Evolutionary conservation across 1,139 yeast species (phyloP).

Genomic region (Protomyces macrosporus): DNA sequence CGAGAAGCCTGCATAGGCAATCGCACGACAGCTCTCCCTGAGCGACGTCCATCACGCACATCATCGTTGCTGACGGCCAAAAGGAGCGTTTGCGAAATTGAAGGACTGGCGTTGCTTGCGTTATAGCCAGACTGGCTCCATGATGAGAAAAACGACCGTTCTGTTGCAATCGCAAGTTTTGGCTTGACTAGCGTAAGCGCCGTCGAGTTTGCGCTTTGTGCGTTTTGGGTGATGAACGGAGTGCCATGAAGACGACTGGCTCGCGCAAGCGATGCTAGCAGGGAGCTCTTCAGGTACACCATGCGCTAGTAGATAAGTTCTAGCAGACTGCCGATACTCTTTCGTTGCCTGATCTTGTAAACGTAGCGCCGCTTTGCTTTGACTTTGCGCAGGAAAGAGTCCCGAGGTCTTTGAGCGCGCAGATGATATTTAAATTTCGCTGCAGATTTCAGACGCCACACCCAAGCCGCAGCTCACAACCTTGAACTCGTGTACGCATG

Average conservation of each 20-base stretch:
- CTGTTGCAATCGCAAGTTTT: constrained; percentile 13
- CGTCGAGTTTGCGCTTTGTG: constrained; percentile 14
- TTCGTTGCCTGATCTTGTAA: too few relatives aligned
- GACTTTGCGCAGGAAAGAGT: too few relatives aligned
- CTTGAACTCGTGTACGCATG: too few relatives aligned
- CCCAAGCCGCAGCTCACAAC: too few relatives aligned
- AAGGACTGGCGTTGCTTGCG: constrained; percentile 8
- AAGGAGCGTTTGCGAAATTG: constrained; percentile 5
- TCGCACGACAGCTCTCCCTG: neutral
- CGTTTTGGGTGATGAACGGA: constrained; percentile 19
- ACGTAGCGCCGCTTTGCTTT: too few relatives aligned
- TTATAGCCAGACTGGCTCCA: constrained; percentile 6
- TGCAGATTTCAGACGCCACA: too few relatives aligned
- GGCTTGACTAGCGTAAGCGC: constrained; percentile 19
- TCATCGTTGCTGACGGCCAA: constrained; percentile 13
- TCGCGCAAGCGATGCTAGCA: constrained; percentile 11
- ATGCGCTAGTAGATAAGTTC: constrained; percentile 32
- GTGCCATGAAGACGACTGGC: constrained; percentile 10
- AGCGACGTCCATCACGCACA: neutral
- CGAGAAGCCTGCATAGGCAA: constrained; percentile 13
- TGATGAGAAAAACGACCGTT: constrained; percentile 13
- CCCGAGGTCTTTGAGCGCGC: too few relatives aligned
- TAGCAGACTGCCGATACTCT: constrained; percentile 38
- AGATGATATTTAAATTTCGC: too few relatives aligned
- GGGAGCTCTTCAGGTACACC: constrained; percentile 1